Evolutionary conservation across 2,329 filamentous ascomycete genomes (phyloP), one percentile per base, ranked within the genome.

Genomic region (Ceratocystis destructans): DNA sequence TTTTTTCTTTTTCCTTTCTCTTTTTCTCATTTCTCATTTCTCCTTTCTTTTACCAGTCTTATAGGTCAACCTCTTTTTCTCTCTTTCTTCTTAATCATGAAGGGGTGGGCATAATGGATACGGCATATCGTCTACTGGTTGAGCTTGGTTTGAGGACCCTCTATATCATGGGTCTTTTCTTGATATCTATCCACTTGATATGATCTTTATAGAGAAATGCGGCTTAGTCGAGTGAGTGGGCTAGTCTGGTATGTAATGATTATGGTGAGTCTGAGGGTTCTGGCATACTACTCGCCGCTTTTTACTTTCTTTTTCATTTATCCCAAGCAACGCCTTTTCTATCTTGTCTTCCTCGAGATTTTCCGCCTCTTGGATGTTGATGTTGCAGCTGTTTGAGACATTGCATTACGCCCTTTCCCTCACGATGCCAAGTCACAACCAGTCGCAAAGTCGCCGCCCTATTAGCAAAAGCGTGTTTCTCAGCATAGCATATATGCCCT

Each of bases 61-160:
- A 50, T 46, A 46, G 33, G 46, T 64, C 28, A 53, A 64, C 53
- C 22, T 22, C 63, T 50, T 64, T 64, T 64, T 25, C 44, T 25
- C 44, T 55, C 62, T 44, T 41, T 46, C 46, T 57, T 22, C 20
- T 50, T 57, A 57, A 57, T 57, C 53, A 57, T 31, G 25, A 15
- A 57, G 53, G 53, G 25, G 53, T 31, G 22, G 22, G 22, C 12
- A 57, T 28, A 57, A 31, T 57, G 25, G 53, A 41, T 31, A 57
- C 31, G 25, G 53, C 22, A 57, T 4, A 57, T 55, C 22, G 28
- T 22, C 53, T 31, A 31, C 20, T 12, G 53, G n/a, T 57, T 46
- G 33, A 31, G 10, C 37, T 41, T 41, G 37, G 12, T 41, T 41
- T 63, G 37, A 44, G 22, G 61, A 10, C 17, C 61, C 17, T 46